Base-by-base conservation (phyloP, 2,329 filamentous ascomycete species). In the Alternaria longipes region DNA sequence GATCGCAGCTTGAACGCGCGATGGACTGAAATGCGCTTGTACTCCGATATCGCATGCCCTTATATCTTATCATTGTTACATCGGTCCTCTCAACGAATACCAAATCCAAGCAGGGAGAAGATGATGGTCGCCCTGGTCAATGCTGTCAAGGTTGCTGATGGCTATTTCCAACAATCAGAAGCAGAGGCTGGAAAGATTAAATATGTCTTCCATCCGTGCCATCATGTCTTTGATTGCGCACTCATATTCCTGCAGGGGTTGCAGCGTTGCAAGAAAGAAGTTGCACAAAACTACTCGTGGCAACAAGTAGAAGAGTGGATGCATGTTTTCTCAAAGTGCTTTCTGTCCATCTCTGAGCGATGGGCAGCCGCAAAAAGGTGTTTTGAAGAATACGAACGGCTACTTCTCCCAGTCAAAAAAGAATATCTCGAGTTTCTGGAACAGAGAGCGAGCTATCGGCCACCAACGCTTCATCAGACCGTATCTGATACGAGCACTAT, bases 161-260 rank as follows among this genome's bases (percentile, higher is more conserved):
- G 72, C 8, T 78, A 78, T 44, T 73, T 68, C 53, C 65, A 69
- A 34, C 76, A 78, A 62, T 69, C 69, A 34, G 74, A 77, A 44
- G 70, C 72, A 41, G 72, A 73, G 38, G 70, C 69, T 28, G 76
- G 75, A 12, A 70, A 73, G 53, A 77, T 77, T 61, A 78, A 78
- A 69, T 78, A 78, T 54, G 76, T 78, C 16, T 78, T 78, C 51
- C 76, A 78, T 56, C 74, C 75, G 14, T 77, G 74, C 24, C 76
- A 78, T 40, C 74, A 78, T 42, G 70, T 74, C 3, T 78, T 77
- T 64, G 71, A 72, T 12, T 72, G 69, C 34, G 75, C 75, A 8
- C 63, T 74, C 9, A 66, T 77, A 8, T 78, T 78, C 42, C 63
- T 78, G 11, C 73, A 74, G 18, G 73, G 68, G 5, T 45, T 78